Conservation (phyloP, 2,329 filamentous ascomycete genomes). For the Emericellopsis atlantica region DNA sequence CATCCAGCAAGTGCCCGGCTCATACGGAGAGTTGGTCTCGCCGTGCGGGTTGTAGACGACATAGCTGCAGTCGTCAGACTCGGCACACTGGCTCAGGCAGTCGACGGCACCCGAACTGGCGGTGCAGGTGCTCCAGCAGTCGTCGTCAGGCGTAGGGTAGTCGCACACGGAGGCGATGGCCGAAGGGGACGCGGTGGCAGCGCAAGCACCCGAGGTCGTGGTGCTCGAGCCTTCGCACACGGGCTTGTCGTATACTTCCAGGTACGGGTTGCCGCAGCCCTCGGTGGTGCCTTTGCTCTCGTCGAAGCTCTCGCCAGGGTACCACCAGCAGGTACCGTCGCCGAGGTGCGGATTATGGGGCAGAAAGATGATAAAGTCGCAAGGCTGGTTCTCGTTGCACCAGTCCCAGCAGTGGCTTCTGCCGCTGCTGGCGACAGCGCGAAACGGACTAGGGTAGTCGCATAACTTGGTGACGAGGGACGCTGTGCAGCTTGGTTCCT, state of each 20-base stretch:
- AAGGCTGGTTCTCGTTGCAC: slow-evolving; percentile 15
- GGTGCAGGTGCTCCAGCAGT: slow-evolving; percentile 10
- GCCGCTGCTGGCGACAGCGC: slow-evolving; percentile 10
- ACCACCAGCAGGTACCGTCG: slow-evolving; percentile 15
- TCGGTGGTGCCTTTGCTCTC: slow-evolving; percentile 7
- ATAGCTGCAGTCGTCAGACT: slow-evolving; percentile 13
- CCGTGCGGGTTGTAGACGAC: slow-evolving; percentile 12
- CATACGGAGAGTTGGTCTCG: slow-evolving; percentile 8
- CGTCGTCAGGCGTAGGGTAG: slow-evolving; percentile 12
- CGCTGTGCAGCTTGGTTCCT: slow-evolving; percentile 12
- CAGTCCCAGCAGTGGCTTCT: slow-evolving; percentile 13
- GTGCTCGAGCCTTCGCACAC: slow-evolving; percentile 9
- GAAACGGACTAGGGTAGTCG: slow-evolving; percentile 10
- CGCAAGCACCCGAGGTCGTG: slow-evolving; percentile 8
- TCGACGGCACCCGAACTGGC: slow-evolving; percentile 9
- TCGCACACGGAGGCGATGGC: slow-evolving; percentile 15
- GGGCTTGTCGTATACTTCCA: slow-evolving; percentile 12
- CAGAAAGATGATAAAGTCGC: slow-evolving; percentile 15
- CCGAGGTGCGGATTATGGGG: slow-evolving; percentile 13
- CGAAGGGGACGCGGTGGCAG: slow-evolving; percentile 14
- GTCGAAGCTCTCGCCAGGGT: slow-evolving; percentile 13
- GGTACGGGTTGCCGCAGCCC: slow-evolving; percentile 6
- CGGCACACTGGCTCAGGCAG: slow-evolving; percentile 12
- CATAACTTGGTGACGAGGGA: slow-evolving; percentile 13
- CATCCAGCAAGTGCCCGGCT: slow-evolving; percentile 14